Base-by-base conservation (phyloP, 208 protist species). In the Tritrichomonas musculus region DNA sequence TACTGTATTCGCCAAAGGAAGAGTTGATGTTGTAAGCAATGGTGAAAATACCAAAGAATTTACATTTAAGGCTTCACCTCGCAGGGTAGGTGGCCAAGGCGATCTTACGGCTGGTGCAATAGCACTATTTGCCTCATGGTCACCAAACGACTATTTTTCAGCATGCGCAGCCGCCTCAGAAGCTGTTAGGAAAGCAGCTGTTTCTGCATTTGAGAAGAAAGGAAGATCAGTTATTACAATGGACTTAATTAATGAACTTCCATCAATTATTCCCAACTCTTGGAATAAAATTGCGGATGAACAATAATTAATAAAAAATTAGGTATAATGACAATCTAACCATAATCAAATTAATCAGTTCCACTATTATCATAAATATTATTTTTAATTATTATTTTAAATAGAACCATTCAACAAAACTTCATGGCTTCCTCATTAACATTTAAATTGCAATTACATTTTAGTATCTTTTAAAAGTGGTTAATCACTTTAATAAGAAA, bases 1-100 rank as follows among this genome's bases (percentile, higher is more conserved):
- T 33, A 95, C 93, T 25, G 93, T 97, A 2, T 94, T 97, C 0
- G 93, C 94, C 41, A 97, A 97, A 93, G 96, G 96, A 47, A 69
- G 60, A 50, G 53, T 73, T 9, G 96, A 97, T 92, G 49, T 94
- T 20, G 95, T 97, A 57, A 93, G 92, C 44, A 94, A 97, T 82
- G 95, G 96, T 9, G 30, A 69, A 36, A 93, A 30, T 11, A 50
- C 39, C 5, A n/a, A 93, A 36, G 39, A 69, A 69, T 60, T 82
- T 1, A 20, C 13, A 8, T 72, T 93, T 33, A 4, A 64, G 17
- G 92, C 93, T 84, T 93, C 57, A 0, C 93, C 30, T 13, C 82
- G 93, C 20, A 27, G 96, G 39, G 95, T 95, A 92, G 96, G 96
- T 53, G 96, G 96, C 3, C 95, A 96, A 57, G 95, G 95, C 39